phyloP scores from a whole-genome alignment of 163 green algal genomes.

The Volvox carteri region DNA sequence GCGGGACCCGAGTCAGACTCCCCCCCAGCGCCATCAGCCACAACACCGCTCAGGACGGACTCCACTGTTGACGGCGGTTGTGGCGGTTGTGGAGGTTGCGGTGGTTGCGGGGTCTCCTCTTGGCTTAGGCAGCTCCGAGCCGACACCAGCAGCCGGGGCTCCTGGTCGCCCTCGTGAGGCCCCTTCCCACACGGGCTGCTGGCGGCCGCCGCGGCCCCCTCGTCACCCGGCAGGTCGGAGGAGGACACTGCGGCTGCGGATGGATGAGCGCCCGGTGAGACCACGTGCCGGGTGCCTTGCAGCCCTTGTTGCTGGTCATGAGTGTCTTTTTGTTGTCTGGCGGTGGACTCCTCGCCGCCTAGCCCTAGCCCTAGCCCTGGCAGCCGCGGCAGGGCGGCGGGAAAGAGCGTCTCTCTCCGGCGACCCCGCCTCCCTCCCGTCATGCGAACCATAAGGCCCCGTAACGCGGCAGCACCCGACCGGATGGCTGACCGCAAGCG shows the following conservation, averaged over 20 bases:
- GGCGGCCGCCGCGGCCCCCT: too few species aligned
- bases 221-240: too few species aligned
- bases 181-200: too few species aligned
- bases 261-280: too few species aligned
- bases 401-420: not conserved
- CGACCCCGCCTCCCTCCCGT: not conserved
- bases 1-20: too few species aligned
- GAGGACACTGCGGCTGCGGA: too few species aligned
- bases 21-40: not conserved
- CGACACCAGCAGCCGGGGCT: too few species aligned
- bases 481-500: not conserved
- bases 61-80: not conserved
- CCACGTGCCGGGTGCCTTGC: not conserved
- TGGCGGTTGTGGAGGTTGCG: not conserved
- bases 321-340: too few species aligned
- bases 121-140: too few species aligned
- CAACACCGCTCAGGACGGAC: not conserved
- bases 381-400: not conserved
- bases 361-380: not conserved
- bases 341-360: too few species aligned
- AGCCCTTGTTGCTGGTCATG: not conserved
- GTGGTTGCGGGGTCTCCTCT: not conserved
- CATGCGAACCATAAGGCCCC: not conserved
- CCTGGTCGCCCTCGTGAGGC: too few species aligned
- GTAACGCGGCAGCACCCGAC: not conserved